phyloP scores from a whole-genome alignment of 306 rosid species.

The Trifolium pratense region DNA sequence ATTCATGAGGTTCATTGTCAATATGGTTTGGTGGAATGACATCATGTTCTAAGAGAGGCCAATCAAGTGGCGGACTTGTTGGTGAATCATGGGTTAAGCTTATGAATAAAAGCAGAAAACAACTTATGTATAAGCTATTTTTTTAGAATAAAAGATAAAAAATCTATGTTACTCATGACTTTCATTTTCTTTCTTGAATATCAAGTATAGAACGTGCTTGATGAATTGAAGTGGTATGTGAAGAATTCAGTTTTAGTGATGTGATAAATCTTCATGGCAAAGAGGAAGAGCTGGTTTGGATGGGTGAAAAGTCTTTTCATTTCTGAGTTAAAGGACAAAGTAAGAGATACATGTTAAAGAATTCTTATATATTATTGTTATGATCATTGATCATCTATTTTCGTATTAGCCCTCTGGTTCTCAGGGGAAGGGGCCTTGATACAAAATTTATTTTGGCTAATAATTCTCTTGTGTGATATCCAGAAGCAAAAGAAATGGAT shows the following conservation, averaged over 20 bases:
- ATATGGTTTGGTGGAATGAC: too few relatives aligned
- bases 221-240: slow-evolving; percentile 35
- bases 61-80: too few relatives aligned
- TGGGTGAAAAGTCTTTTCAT: slow-evolving; percentile 68
- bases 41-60: too few relatives aligned
- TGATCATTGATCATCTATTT: background rate
- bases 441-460: slow-evolving; percentile 19
- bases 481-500: slow-evolving; percentile 64
- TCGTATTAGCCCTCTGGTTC: too few relatives aligned
- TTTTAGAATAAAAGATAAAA: too few relatives aligned
- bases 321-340: slow-evolving; percentile 59
- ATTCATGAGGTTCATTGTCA: too few relatives aligned
- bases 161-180: slow-evolving; percentile 10
- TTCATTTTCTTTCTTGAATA: slow-evolving; percentile 5
- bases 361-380: background rate
- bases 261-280: slow-evolving; percentile 60
- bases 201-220: slow-evolving; percentile 37
- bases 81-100: too few relatives aligned
- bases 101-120: too few relatives aligned
- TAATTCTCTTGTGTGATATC: slow-evolving; percentile 13
- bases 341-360: slow-evolving; percentile 39
- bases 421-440: too few relatives aligned
- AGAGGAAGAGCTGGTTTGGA: slow-evolving; percentile 71
- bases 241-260: slow-evolving; percentile 42
- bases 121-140: too few relatives aligned